Base-by-base conservation (phyloP, 1,284 basidiomycete species). In the Moniliophthora roreri region DNA sequence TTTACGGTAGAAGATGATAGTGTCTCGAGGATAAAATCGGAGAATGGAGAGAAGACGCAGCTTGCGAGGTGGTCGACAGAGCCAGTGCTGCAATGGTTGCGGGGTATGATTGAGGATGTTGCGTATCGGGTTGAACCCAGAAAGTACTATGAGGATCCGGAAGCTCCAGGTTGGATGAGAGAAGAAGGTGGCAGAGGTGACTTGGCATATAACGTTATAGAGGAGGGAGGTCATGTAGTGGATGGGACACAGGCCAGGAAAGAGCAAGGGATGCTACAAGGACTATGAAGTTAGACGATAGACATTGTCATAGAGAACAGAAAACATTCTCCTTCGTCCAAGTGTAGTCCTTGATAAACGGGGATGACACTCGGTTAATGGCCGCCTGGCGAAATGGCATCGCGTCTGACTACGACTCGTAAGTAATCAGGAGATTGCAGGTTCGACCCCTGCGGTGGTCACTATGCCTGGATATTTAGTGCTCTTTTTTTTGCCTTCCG, bases 381-480 rank as follows among this genome's bases (percentile, higher is more conserved):
- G 81, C 82, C 81, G 82, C 78, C 78, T 85, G 83, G 84, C 82
- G 82, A 84, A 85, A 85, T 85, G 83, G 82, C 80, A 84, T 84
- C 82, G 82, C 82, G 82, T 85, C 81, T 85, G 83, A 85, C 82
- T 85, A 84, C 82, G 82, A 56, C 40, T 28, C 11, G 28, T 32
- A 6, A 32, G 28, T 32, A 32, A 32, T 32, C 28, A 32, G 28
- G 28, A 32, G 28, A 32, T 32, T 32, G 28, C 28, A 32, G 28
- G 28, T 32, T 32, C 28, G 28, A 32, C 28, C 28, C 28, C 28
- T 32, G 28, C 28, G 28, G 28, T 32, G 28, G 28, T 32, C 28
- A 32, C 11, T 32, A 6, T 6, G 28, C 28, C 6, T 32, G 28
- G 28, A 11, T 32, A 11, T 32, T 32, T 32, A 6, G 6, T 32